Evolutionary conservation across 345 rosid species (phyloP), one percentile per base, ranked within the genome.

Genomic region (Turnera subulata): DNA sequence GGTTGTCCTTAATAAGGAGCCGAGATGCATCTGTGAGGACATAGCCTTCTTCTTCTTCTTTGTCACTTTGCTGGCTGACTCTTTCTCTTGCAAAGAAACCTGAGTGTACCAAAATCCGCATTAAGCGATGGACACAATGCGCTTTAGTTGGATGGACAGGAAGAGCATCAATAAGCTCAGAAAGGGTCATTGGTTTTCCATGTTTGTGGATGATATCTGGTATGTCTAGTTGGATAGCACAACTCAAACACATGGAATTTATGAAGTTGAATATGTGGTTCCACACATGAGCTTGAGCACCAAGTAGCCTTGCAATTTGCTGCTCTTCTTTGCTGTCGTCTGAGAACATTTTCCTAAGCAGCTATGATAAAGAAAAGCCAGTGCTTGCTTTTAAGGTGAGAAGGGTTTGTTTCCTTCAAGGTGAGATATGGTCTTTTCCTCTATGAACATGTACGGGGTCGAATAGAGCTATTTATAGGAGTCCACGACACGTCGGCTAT

Each of bases 21-120:
- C 51, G 15, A n/a, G 69, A 65, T 21, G 62, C 40, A 57, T 46
- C 13, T 40, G 69, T 65, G 22, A 65, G 63, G 21, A 29, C 44
- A 22, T 56, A 65, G 22, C 63, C 50, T 49, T 56, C 68, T 42
- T 45, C 58, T 35, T 26, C 49, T 25, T 43, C 32, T 11, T 25
- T 11, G 0, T 19, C 43, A 35, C n/a, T n/a, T n/a, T n/a, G n/a
- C n/a, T n/a, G n/a, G n/a, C 32, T 13, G 14, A 43, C 18, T 43
- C 32, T 43, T 15, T 38, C 5, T 10, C 46, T 20, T 15, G 50
- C 40, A 15, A 61, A 61, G 58, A 68, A 35, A 10, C 67, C 67
- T 0, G 57, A 61, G 16, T 68, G 67, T 16, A 49, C 62, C 12
- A 68, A 46, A 12, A 68, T 44, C 52, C 72, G 72, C 62, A 68